These are phyloP conservation scores for Aethionema arabicum DNA, from an alignment of 345 rosid species.

Conservation along the genomic window DNA sequence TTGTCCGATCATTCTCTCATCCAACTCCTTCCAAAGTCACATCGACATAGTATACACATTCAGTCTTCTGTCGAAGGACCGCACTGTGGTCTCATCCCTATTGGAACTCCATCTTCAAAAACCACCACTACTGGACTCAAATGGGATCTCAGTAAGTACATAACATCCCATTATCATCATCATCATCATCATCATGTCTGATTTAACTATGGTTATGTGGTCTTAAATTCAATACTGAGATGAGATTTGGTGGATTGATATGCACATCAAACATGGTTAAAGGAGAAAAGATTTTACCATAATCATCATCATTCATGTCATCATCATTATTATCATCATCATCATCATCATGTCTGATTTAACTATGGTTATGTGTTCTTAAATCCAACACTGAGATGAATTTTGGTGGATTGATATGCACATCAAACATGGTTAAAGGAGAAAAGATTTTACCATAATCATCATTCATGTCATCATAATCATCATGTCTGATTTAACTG, in stretches of 20 bases:
- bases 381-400: conserved; percentile 66
- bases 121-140: conserved; percentile 84
- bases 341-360: not conserved
- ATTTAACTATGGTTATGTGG: conserved; percentile 15
- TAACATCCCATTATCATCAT: too few species aligned
- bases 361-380: conserved; percentile 17
- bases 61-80: conserved; percentile 71
- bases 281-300: conserved; percentile 58
- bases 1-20: conserved; percentile 79
- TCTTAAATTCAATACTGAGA: conserved; percentile 54
- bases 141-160: conserved; percentile 86
- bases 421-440: conserved; percentile 63
- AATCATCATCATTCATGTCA: not conserved
- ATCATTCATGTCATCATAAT: not conserved
- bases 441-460: conserved; percentile 54
- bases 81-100: conserved; percentile 86
- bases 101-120: conserved; percentile 64
- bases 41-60: conserved; percentile 61
- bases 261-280: conserved; percentile 75
- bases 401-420: conserved; percentile 81
- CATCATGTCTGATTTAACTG: not conserved
- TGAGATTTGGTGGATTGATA: conserved; percentile 78
- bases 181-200: not conserved
- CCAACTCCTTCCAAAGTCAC: conserved; percentile 70
- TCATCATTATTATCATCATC: not conserved